phyloP scores from a whole-genome alignment of 768 basidiomycete genomes.

The Termitomyces sp. region DNA sequence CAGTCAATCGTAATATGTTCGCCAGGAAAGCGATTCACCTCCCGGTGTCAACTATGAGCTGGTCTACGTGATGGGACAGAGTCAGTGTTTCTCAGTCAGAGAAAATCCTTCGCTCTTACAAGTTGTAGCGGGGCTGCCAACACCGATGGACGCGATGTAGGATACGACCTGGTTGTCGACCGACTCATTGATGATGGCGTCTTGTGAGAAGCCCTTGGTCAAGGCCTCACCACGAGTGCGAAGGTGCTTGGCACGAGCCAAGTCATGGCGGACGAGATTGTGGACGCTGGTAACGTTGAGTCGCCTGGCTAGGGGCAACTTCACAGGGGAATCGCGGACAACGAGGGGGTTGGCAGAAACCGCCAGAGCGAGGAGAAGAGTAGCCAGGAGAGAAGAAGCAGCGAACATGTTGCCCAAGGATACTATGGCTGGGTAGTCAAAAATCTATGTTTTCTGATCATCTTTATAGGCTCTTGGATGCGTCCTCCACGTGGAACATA shows the following conservation, averaged over 20 bases:
- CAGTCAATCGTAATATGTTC: neutral
- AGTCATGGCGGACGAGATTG: slow-evolving; percentile 49
- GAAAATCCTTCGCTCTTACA: slow-evolving; percentile 29
- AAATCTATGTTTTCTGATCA: neutral
- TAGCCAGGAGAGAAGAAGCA: slow-evolving; percentile 35
- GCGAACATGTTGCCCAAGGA: slow-evolving; percentile 29
- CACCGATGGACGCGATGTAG: slow-evolving; percentile 45
- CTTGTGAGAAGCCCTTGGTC: slow-evolving; percentile 16
- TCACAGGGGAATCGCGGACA: slow-evolving; percentile 35
- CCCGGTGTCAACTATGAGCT: slow-evolving; percentile 59
- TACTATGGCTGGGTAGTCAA: neutral
- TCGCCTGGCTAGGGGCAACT: slow-evolving; percentile 48
- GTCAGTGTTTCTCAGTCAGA: neutral
- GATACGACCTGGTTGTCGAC: slow-evolving; percentile 32
- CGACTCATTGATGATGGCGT: slow-evolving; percentile 34
- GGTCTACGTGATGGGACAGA: slow-evolving; percentile 28
- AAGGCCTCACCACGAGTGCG: slow-evolving; percentile 34
- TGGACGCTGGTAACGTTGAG: slow-evolving; percentile 46
- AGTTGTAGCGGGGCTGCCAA: slow-evolving; percentile 51
- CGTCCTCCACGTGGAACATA: neutral
- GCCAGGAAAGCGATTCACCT: slow-evolving; percentile 24
- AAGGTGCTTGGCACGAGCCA: slow-evolving; percentile 43
- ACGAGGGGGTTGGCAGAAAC: slow-evolving; percentile 43
- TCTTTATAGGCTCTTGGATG: slow-evolving; percentile 12
- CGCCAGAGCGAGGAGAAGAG: slow-evolving; percentile 42